Base-by-base conservation (phyloP, 805 yeast species). In the Kodamaea kakaduensis region DNA sequence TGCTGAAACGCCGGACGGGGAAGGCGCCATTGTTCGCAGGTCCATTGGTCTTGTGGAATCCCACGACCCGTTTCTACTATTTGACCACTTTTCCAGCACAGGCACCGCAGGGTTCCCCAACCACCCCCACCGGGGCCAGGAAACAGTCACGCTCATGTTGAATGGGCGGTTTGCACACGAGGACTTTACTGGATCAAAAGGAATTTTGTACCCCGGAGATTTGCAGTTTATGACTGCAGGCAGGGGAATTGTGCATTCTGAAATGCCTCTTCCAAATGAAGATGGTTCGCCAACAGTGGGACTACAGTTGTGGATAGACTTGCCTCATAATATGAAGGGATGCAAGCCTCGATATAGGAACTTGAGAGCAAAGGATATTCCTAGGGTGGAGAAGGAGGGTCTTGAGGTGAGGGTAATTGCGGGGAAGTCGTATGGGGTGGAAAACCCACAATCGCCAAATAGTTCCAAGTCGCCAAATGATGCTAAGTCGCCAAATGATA, bases 151-250 rank as follows among this genome's bases (percentile, higher is more conserved):
- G 0, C 71, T 80, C 41, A 59, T 83, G 35, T 61, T 75, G 38
- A 67, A 75, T 30, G 90, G 90, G 23, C 75, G 73, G 45, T 63
- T 84, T 59, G 83, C 85, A 4, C 94, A 84, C 54, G 88, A 82
- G 52, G 96, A 88, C 57, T 85, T 87, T 59, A 84, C 94, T 2
- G 95, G 95, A 1, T 65, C 83, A n/a, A 70, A 73, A 36, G 96
- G 95, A 37, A 69, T 84, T 7, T 61, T 88, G 35, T 69, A 74
- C 43, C 77, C 86, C 4, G 96, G 95, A 38, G 96, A 87, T 55
- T 66, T 87, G 46, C 96, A 87, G 57, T 86, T 87, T 58, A 87
- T 87, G 96, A 87, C 95, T 18, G 95, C 96, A 5, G 96, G 95
- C 42, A 73, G 73, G 48, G 96, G 94, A 34, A 77, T 86, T 23